Evolutionary conservation across 352 stramenopile genomes (phyloP).

Genomic region (Plasmopara halstedii): DNA sequence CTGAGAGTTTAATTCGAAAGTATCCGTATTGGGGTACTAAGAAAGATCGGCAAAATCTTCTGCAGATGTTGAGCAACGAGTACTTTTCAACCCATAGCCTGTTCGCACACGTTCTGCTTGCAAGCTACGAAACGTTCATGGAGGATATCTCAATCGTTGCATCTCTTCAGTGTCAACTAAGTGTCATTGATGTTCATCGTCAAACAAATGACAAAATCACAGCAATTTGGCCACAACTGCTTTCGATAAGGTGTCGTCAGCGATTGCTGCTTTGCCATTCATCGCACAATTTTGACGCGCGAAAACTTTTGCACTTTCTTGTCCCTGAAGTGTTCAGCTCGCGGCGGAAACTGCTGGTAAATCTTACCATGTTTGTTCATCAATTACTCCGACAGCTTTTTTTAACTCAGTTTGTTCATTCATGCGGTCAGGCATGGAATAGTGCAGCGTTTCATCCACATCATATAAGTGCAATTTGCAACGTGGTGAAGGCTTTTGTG

Average conservation of each 20-base stretch:
- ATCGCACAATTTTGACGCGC: constrained; percentile 31
- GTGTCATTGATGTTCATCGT: constrained; percentile 36
- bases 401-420: constrained; percentile 5
- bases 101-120: constrained; percentile 41
- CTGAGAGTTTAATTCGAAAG: constrained; percentile 19
- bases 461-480: constrained; percentile 39
- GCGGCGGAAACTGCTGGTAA: constrained; percentile 66
- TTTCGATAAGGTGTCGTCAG: constrained; percentile 59
- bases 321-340: constrained; percentile 58
- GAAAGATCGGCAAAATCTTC: constrained; percentile 29
- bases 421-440: constrained; percentile 41
- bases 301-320: constrained; percentile 59
- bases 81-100: constrained; percentile 22
- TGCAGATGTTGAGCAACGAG: constrained; percentile 30
- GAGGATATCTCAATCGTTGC: constrained; percentile 36
- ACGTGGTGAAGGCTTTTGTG: constrained; percentile 31
- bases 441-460: constrained; percentile 38
- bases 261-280: constrained; percentile 42
- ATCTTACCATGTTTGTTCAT: not conserved
- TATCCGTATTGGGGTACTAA: constrained; percentile 52
- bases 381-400: not conserved
- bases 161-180: constrained; percentile 38
- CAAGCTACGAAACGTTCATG: constrained; percentile 48
- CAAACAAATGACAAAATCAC: constrained; percentile 16
- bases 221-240: constrained; percentile 37